phyloP scores from a whole-genome alignment of 1,284 basidiomycete genomes.

The Farysia itapuensis region DNA sequence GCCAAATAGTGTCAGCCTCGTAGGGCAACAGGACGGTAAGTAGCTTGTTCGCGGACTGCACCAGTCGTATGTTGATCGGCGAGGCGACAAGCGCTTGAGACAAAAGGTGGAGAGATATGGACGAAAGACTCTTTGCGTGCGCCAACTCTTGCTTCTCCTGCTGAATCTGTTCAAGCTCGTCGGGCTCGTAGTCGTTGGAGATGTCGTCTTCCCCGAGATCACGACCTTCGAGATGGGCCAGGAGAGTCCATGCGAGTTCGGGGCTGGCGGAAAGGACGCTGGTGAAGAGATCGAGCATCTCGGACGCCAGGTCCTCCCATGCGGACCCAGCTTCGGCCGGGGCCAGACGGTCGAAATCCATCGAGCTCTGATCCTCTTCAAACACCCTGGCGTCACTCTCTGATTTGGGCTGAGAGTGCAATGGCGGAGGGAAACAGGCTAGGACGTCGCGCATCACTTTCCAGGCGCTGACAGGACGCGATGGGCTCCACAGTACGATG shows the following conservation, averaged over 20 bases:
- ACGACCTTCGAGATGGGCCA: slow-evolving; percentile 67
- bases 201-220: slow-evolving; percentile 29
- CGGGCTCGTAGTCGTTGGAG: slow-evolving; percentile 32
- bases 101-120: slow-evolving; percentile 78
- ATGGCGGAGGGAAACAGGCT: slow-evolving; percentile 64
- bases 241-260: slow-evolving; percentile 68
- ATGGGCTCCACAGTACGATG: slow-evolving; percentile 77
- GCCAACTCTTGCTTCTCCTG: slow-evolving; percentile 38
- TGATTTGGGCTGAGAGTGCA: neutral
- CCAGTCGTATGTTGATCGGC: slow-evolving; percentile 67
- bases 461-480: slow-evolving; percentile 73
- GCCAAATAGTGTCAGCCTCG: slow-evolving; percentile 78
- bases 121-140: slow-evolving; percentile 65
- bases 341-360: slow-evolving; percentile 30
- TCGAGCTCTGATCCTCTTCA: slow-evolving; percentile 24
- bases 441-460: slow-evolving; percentile 75
- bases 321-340: slow-evolving; percentile 20
- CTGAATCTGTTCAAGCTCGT: slow-evolving; percentile 33
- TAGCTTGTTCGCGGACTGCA: slow-evolving; percentile 76
- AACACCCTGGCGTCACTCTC: slow-evolving; percentile 17
- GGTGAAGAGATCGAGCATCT: slow-evolving; percentile 75
- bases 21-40: slow-evolving; percentile 75
- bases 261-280: slow-evolving; percentile 73
- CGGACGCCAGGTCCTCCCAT: slow-evolving; percentile 68
- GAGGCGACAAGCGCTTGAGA: slow-evolving; percentile 72